Evolutionary conservation across 371 early-diverging fungal genomes (phyloP).

Genomic region (Actinomortierella wolfii): DNA sequence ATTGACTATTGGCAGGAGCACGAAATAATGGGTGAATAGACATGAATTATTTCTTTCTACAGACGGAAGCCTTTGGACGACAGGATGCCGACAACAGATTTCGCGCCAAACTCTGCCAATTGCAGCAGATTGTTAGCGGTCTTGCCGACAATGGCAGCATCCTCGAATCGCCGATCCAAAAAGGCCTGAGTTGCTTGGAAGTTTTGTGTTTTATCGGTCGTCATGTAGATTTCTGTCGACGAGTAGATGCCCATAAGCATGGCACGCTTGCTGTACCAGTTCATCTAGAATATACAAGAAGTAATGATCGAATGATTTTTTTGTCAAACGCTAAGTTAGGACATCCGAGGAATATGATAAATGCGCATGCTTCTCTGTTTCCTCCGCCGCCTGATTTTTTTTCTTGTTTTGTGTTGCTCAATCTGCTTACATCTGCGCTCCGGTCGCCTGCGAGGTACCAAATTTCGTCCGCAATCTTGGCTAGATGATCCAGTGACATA

Average conservation of each 20-base stretch:
- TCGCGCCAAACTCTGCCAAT: conserved; percentile 53
- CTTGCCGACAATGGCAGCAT: conserved; percentile 67
- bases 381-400: background rate
- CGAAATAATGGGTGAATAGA: no score
- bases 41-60: no score
- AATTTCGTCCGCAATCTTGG: conserved; percentile 81
- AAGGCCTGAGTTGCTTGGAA: conserved; percentile 76
- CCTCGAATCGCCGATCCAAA: conserved; percentile 75
- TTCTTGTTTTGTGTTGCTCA: background rate
- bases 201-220: conserved; percentile 78
- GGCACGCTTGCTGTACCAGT: conserved; percentile 88
- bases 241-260: conserved; percentile 82
- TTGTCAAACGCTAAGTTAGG: background rate
- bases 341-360: background rate
- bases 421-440: conserved; percentile 71
- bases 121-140: conserved; percentile 54
- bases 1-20: no score
- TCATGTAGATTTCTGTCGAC: conserved; percentile 90
- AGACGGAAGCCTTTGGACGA: conserved; percentile 43
- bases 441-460: conserved; percentile 89
- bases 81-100: conserved; percentile 51
- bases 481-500: conserved; percentile 69
- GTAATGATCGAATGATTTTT: no score
- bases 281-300: conserved; percentile 57
- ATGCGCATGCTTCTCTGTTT: background rate